These are phyloP conservation scores for Centella asiatica DNA, from an alignment of 129 eudicot species.

Conservation along the genomic window DNA sequence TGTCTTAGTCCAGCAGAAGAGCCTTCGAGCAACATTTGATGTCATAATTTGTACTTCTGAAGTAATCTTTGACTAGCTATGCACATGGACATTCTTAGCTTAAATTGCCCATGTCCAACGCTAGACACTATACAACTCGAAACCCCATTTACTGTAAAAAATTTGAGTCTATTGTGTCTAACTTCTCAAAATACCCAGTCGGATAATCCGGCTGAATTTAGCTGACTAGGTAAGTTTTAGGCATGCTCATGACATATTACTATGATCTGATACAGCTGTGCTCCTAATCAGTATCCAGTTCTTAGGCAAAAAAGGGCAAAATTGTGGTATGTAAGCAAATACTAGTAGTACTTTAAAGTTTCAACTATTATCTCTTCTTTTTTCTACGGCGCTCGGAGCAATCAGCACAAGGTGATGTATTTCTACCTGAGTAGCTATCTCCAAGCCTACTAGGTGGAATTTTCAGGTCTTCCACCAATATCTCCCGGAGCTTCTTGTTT, in stretches of 20 bases:
- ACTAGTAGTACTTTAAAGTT: slow-evolving; percentile 1
- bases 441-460: slow-evolving; percentile 53
- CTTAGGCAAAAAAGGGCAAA: neutral
- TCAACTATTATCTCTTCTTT: slow-evolving; percentile 37
- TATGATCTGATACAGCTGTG: neutral
- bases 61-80: neutral
- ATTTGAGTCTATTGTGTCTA: too few species aligned
- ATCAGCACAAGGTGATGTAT: slow-evolving; percentile 50
- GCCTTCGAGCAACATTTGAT: too few species aligned
- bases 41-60: neutral
- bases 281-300: neutral
- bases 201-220: too few species aligned
- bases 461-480: slow-evolving; percentile 76
- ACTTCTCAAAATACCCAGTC: too few species aligned
- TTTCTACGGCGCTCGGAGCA: slow-evolving; percentile 84
- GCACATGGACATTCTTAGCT: too few species aligned
- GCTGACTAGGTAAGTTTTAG: too few species aligned
- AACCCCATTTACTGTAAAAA: too few species aligned
- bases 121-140: too few species aligned
- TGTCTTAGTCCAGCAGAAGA: too few species aligned
- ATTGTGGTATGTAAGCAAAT: too few species aligned
- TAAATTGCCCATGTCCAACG: too few species aligned
- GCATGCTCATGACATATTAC: neutral
- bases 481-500: slow-evolving; percentile 64
- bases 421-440: slow-evolving; percentile 31